These are phyloP conservation scores for Malassezia vespertilionis DNA, from an alignment of 1,284 basidiomycete species.

Conservation along the genomic window DNA sequence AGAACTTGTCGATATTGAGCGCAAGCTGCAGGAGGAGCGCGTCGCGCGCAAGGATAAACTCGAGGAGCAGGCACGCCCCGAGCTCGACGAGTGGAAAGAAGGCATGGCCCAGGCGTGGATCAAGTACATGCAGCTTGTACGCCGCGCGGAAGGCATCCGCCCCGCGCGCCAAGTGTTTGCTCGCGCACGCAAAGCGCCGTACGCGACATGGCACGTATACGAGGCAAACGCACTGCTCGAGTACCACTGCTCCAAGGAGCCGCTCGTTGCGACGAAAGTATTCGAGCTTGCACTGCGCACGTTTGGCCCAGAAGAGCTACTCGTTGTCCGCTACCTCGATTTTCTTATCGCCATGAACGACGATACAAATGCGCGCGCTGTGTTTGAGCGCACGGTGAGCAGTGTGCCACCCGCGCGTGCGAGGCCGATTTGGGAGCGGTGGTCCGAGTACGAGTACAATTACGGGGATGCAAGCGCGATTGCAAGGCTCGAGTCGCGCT, in stretches of 20 bases:
- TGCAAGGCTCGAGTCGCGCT: conserved; percentile 74
- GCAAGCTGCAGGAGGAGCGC: conserved; percentile 50
- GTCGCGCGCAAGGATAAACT: conserved; percentile 47
- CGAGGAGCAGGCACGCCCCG: conserved; percentile 42
- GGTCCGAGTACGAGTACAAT: conserved; percentile 89
- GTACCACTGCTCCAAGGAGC: conserved; percentile 82
- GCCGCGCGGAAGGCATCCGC: conserved; percentile 72
- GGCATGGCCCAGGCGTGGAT: conserved; percentile 55
- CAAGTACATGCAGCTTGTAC: conserved; percentile 84
- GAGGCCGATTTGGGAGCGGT: conserved; percentile 81
- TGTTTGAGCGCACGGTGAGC: conserved; percentile 78
- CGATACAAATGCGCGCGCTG: conserved; percentile 83
- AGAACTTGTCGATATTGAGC: conserved; percentile 53
- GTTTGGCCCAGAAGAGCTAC: conserved; percentile 65
- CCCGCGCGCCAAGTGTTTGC: conserved; percentile 68
- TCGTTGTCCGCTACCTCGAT: conserved; percentile 74
- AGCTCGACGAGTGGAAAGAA: conserved; percentile 51
- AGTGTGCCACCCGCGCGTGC: conserved; percentile 70
- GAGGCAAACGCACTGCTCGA: conserved; percentile 84
- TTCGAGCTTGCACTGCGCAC: conserved; percentile 86
- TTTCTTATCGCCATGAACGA: conserved; percentile 93
- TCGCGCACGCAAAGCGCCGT: conserved; percentile 71
- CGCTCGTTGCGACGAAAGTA: conserved; percentile 73
- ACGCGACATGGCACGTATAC: conserved; percentile 82
- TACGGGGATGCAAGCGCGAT: conserved; percentile 84